phyloP scores from a whole-genome alignment of 2,329 filamentous ascomycete species.

The Alternaria tenuissima region DNA sequence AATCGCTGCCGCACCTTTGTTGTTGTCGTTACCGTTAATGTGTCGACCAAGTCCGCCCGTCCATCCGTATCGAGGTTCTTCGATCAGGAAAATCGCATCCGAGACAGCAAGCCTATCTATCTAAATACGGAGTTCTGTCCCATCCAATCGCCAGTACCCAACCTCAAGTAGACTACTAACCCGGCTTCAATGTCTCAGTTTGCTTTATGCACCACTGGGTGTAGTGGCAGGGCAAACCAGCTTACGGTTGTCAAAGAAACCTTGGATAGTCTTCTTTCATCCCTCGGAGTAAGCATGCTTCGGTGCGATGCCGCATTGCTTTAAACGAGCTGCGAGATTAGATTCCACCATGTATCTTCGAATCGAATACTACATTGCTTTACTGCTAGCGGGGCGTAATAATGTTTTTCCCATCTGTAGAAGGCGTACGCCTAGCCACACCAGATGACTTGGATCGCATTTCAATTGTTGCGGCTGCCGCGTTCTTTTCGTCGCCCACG shows the following conservation, averaged over 20 bases:
- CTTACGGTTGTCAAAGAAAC: neutral
- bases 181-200: neutral
- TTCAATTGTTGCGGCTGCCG: constrained; percentile 38
- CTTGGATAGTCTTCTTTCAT: neutral
- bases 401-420: constrained; percentile 23
- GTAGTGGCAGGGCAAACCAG: neutral
- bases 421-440: constrained; percentile 35
- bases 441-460: constrained; percentile 35
- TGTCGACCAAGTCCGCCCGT: neutral
- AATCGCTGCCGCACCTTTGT: no score
- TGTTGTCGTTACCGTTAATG: neutral
- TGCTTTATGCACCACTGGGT: neutral
- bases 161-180: neutral
- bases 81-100: neutral
- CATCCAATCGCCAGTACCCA: constrained; percentile 4
- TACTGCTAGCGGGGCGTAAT: constrained; percentile 12
- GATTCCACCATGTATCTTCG: neutral
- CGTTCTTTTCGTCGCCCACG: constrained; percentile 41
- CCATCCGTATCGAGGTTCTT: neutral
- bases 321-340: neutral
- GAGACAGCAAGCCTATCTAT: neutral
- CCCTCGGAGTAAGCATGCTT: neutral
- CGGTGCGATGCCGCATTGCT: neutral
- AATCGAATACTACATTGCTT: neutral
- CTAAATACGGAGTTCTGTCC: neutral